A percentile compares a stretch with the other conserved stretches of the same genome.
phyloP scores from a whole-genome alignment of 129 eudicot genomes.

The Artemisia annua region DNA sequence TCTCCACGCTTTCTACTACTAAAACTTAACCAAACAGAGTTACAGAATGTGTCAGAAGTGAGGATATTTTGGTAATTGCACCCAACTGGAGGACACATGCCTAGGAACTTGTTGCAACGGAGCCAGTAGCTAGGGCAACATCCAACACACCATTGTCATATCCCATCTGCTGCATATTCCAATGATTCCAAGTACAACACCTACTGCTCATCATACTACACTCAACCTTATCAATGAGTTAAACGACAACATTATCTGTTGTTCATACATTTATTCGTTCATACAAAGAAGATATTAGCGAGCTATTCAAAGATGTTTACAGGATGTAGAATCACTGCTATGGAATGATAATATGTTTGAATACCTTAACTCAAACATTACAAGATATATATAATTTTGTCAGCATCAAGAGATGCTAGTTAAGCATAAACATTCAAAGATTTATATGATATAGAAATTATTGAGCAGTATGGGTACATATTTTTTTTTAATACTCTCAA shows the following conservation, averaged over 20 bases:
- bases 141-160: slow-evolving; percentile 12
- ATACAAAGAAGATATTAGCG: too few relatives aligned
- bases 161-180: slow-evolving; percentile 15
- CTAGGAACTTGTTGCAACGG: slow-evolving; percentile 12
- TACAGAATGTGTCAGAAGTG: slow-evolving; percentile 8
- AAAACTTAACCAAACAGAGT: not conserved
- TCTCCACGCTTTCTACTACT: not conserved
- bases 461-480: not conserved
- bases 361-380: too few relatives aligned
- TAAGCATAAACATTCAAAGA: too few relatives aligned
- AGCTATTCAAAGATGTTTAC: too few relatives aligned
- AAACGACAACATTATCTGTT: not conserved
- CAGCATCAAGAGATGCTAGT: too few relatives aligned
- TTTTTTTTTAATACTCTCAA: too few relatives aligned
- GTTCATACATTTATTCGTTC: not conserved
- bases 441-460: not conserved
- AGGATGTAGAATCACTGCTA: not conserved
- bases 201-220: not conserved
- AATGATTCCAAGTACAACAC: not conserved
- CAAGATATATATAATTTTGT: too few relatives aligned
- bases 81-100: slow-evolving; percentile 17
- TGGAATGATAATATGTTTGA: too few relatives aligned
- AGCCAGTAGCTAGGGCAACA: slow-evolving; percentile 3
- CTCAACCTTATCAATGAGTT: not conserved
- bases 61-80: slow-evolving; percentile 16